Conservation (phyloP, 495 filamentous ascomycete species). For the Physcia stellaris region DNA sequence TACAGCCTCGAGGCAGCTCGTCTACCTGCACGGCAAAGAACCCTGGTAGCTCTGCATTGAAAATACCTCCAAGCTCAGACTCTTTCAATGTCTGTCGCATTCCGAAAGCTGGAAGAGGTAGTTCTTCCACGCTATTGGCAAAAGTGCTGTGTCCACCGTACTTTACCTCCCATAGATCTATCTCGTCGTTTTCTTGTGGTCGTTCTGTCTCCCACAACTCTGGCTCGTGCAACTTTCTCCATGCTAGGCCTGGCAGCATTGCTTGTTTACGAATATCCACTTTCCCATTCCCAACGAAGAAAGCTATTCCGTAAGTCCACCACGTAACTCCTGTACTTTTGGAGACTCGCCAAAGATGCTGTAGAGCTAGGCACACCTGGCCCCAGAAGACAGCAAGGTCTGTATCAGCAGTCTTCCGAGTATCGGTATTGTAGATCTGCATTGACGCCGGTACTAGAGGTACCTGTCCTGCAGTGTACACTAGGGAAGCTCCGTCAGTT, state of each 20-base stretch:
- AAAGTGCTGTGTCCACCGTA: slow-evolving; percentile 27
- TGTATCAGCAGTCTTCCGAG: background rate
- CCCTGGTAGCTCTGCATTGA: slow-evolving; percentile 31
- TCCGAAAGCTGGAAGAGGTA: slow-evolving; percentile 6
- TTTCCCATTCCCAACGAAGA: slow-evolving; percentile 31
- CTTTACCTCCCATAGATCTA: slow-evolving; percentile 63
- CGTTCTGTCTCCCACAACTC: slow-evolving; percentile 15
- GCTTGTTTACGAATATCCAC: slow-evolving; percentile 21
- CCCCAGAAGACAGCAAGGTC: slow-evolving; percentile 23
- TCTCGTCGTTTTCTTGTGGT: slow-evolving; percentile 31
- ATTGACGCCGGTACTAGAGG: slow-evolving; percentile 75
- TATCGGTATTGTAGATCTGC: slow-evolving; percentile 26
- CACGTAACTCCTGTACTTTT: slow-evolving; percentile 53
- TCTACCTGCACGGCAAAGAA: slow-evolving; percentile 62
- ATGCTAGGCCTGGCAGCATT: slow-evolving; percentile 31
- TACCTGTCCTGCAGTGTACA: slow-evolving; percentile 79
- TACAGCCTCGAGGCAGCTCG: slow-evolving; percentile 50
- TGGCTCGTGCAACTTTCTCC: slow-evolving; percentile 34
- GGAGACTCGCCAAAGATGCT: slow-evolving; percentile 85
- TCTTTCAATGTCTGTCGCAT: slow-evolving; percentile 23
- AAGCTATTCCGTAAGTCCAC: slow-evolving; percentile 64
- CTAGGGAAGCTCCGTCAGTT: slow-evolving; percentile 15
- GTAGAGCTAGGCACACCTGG: slow-evolving; percentile 54
- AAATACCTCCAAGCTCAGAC: slow-evolving; percentile 10
- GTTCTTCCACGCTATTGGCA: background rate